Base-by-base conservation (phyloP, 2,329 filamentous ascomycete genomes). In the Colletotrichum sublineola region DNA sequence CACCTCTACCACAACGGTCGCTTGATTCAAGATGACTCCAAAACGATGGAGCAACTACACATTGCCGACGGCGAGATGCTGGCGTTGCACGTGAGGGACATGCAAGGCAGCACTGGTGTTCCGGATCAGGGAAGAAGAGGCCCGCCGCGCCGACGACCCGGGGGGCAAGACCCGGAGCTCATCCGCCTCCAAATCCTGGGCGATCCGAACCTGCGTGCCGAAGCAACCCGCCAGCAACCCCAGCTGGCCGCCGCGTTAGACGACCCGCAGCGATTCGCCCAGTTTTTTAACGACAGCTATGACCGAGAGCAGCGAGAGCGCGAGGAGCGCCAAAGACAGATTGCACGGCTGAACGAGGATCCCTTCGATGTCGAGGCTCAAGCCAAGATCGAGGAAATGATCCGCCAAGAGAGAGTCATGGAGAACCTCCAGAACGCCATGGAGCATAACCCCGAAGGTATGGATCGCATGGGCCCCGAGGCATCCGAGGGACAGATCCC, bases 371-470 rank as follows among this genome's bases (percentile, higher is more conserved):
- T 94, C 36, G 95, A 98, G 75, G 94, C 95, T 11, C 96, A 99
- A 83, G 88, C 88, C 58, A 94, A 92, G 84, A 99, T 99, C 74
- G 96, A 96, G 80, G 96, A 99, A 84, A 97, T 98, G 83, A 99
- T 99, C 79, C 92, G 96, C 67, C 94, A 98, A 82, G 94, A 98
- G 83, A 89, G 92, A 20, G 96, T 99, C 57, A 95, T 96, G 82
- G 95, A 98, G 84, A 99, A 99, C 79, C 83, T 98, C 73, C 95
- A 98, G 79, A 96, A 95, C 83, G 96, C 96, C 53, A 96, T 98
- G 88, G 96, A 98, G 83, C 92, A 98, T 83, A 97, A 97, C 78
- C 96, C 96, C 0, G 96, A 98, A 89, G 96, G 96, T 97, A 84
- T 77, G 88, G 11, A 84, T 77, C 88, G 6, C 24, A 12, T 33